Evolutionary conservation across 2,329 filamentous ascomycete genomes (phyloP), one percentile per base, ranked within the genome.

Genomic region (Exophiala sideris): DNA sequence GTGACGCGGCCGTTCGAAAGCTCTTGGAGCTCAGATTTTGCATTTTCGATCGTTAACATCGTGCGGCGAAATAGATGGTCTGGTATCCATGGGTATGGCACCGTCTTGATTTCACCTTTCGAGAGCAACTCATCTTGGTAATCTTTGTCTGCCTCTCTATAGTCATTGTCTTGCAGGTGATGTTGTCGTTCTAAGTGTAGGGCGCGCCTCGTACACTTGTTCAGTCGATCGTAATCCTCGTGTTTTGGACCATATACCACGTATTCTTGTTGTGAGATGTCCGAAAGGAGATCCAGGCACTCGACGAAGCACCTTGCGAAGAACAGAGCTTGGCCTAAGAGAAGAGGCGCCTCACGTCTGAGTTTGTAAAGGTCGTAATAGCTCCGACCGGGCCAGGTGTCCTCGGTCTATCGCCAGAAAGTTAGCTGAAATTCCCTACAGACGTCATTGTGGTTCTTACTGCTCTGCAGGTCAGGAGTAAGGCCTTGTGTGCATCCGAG

Each of bases 241-340:
- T 16, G 8, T 12, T 35, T 12, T 10, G 32, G 10, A 21, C 6
- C 24, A 29, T 29, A 29, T 2, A 29, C 2, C 24, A 34, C 11
- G 24, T 38, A 10, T 5, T 35, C 12, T 38, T 6, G 35, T 16
- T 3, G 24, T 38, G 35, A 16, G 14, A 12, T 38, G 11, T 11
- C 14, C 4, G 10, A 10, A 3, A 47, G 14, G 33, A 47, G 9
- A 16, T 47, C 32, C 3, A 35, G 14, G 32, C 45, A 47, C 12
- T 47, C 45, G 32, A 4, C 21, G 29, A 47, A 47, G 33, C 29
- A 47, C 14, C 33, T 35, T 2, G 29, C 45, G 16, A 47, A 73
- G 16, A 47, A 47, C 11, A 47, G 45, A 20, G 45, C 12, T 14
- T 36, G 45, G 3, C 2, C 45, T 3, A 47, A 16, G 5, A 47